These are phyloP conservation scores for Salix brachista DNA, from an alignment of 345 rosid genomes.

Conservation along the genomic window DNA sequence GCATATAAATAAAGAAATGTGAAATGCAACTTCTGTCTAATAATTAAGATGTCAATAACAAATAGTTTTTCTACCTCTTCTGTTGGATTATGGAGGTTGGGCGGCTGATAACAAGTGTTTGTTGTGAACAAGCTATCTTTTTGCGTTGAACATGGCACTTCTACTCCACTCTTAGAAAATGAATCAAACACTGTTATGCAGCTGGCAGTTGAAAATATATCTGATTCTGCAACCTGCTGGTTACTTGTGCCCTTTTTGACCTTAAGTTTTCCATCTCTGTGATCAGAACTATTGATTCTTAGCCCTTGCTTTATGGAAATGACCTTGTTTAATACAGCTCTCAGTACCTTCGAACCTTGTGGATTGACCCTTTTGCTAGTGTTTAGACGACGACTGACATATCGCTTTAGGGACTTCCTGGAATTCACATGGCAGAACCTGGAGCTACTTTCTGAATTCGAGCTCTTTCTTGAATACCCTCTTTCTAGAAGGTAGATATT, in stretches of 20 bases:
- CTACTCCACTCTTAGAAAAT: constrained; percentile 34
- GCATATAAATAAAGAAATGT: background rate
- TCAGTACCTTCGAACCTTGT: constrained; percentile 23
- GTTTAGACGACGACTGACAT: background rate
- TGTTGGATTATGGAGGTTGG: constrained; percentile 3
- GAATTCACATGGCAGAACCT: constrained; percentile 16
- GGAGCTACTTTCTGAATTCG: constrained; percentile 5
- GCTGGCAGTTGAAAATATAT: constrained; percentile 30
- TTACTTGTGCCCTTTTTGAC: background rate
- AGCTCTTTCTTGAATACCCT: constrained; percentile 23
- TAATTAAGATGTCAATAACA: background rate
- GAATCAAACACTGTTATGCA: constrained; percentile 33
- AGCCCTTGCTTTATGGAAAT: constrained; percentile 13
- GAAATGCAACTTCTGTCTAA: background rate
- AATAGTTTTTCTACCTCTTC: constrained; percentile 29
- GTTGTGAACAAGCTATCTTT: background rate
- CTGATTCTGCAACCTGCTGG: constrained; percentile 25
- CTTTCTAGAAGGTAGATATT: constrained; percentile 42
- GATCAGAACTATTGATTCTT: constrained; percentile 12
- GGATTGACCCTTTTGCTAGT: constrained; percentile 22
- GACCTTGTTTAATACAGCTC: constrained; percentile 24
- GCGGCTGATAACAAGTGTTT: constrained; percentile 5
- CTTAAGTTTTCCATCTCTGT: constrained; percentile 11
- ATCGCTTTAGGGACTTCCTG: constrained; percentile 15
- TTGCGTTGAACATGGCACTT: constrained; percentile 16